Evolutionary conservation across 1,284 basidiomycete genomes (phyloP), one percentile per base, ranked within the genome.

Genomic region (Malassezia nana): DNA sequence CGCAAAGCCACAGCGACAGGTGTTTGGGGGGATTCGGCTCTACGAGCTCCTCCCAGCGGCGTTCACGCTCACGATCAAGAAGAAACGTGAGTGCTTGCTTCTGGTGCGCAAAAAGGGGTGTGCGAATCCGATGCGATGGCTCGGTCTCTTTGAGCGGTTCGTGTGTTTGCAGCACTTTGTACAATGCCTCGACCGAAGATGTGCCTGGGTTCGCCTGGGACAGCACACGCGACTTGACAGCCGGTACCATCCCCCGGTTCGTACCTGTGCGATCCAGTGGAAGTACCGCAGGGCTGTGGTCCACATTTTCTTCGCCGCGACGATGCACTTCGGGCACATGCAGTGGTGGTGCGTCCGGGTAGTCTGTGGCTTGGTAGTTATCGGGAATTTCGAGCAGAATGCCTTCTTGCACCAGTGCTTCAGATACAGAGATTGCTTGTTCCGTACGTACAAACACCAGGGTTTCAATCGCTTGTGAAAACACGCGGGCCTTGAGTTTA

Each of bases 81-180:
- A 99, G 78, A 76, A 99, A 99, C 0, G 91, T 89, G 20, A 99
- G 79, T 20, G 91, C 94, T 75, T 94, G 92, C 77, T 92, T 92
- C 77, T 99, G 94, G 78, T 99, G 94, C 15, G 90, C 87, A 75
- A 96, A 96, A 7, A 99, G 79, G 40, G 77, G 80, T n/a, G 94
- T 94, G 30, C 83, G 84, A 58, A 98, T 83, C 67, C 89, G 83
- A n/a, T 81, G 76, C 81, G 86, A 79, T 0, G 67, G 59, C 72
- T 90, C 84, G 13, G 86, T 87, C 75, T 92, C 87, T 13, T 79
- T 76, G 20, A 98, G 77, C 63, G 92, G 89, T 58, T 87, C 87
- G 22, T 88, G 90, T 63, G 35, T 38, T 38, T 38, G 35, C 3
- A 38, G 35, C 16, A 38, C 35, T n/a, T 38, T 38, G 35, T 38